These are phyloP conservation scores for Neocatenulostroma microsporum DNA, from an alignment of 2,329 filamentous ascomycete genomes.

Conservation along the genomic window DNA sequence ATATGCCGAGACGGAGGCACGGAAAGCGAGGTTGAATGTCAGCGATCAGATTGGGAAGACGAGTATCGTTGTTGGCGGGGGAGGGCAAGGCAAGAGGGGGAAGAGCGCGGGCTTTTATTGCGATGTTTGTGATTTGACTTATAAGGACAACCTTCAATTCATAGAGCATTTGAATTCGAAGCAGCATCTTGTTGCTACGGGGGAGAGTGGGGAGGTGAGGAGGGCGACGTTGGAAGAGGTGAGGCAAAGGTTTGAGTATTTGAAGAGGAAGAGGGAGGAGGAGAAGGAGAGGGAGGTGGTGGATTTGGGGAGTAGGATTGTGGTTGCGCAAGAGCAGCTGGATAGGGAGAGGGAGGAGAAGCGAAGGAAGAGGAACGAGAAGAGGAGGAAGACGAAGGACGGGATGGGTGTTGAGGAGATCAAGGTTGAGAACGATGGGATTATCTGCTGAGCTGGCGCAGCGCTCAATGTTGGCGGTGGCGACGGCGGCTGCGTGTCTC, in stretches of 20 bases:
- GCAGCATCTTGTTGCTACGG: conserved; percentile 79
- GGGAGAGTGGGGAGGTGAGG: conserved; percentile 82
- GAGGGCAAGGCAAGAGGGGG: conserved; percentile 76
- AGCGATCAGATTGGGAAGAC: conserved; percentile 82
- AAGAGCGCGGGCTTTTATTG: conserved; percentile 90
- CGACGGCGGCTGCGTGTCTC: neutral
- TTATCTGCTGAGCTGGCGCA: conserved; percentile 30
- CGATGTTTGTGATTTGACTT: conserved; percentile 84
- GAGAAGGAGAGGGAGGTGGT: conserved; percentile 55
- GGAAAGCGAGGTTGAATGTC: conserved; percentile 69
- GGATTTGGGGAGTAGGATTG: conserved; percentile 55
- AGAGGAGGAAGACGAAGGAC: conserved; percentile 51
- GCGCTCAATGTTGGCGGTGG: neutral
- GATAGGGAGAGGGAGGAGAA: conserved; percentile 52
- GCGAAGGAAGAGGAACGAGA: conserved; percentile 55
- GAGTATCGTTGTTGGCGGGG: conserved; percentile 73
- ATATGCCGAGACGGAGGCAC: conserved; percentile 63
- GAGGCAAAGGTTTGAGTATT: conserved; percentile 60
- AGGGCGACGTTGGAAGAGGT: conserved; percentile 73
- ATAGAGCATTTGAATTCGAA: conserved; percentile 91
- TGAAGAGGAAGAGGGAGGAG: conserved; percentile 59
- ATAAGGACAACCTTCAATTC: conserved; percentile 92
- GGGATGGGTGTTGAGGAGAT: conserved; percentile 36
- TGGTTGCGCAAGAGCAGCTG: conserved; percentile 59
- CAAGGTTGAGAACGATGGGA: conserved; percentile 43